phyloP scores from a whole-genome alignment of 1,139 yeast species.

The Yamadazyma aaseri region DNA sequence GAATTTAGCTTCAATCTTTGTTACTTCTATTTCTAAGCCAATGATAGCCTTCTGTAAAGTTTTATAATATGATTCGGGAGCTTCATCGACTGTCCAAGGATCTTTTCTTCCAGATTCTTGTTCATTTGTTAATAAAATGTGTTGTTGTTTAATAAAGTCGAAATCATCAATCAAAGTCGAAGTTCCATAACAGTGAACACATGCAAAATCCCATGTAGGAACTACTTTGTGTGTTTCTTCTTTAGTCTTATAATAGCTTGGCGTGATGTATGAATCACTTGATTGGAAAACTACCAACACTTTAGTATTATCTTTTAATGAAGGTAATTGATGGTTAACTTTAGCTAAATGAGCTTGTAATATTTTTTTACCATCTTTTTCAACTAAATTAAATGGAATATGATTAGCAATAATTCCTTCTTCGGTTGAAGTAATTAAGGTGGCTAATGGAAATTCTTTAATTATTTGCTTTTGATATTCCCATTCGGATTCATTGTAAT shows the following conservation, averaged over 20 bases:
- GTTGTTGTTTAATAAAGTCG: constrained; percentile 47
- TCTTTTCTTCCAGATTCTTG: constrained; percentile 43
- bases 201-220: constrained; percentile 72
- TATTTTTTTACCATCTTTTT: constrained; percentile 37
- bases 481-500: constrained; percentile 34
- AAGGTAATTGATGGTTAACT: constrained; percentile 52
- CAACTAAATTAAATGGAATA: constrained; percentile 51
- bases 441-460: constrained; percentile 50
- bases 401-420: constrained; percentile 53
- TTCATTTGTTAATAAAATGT: constrained; percentile 46
- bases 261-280: constrained; percentile 55
- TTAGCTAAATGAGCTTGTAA: constrained; percentile 60
- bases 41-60: constrained; percentile 53
- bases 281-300: constrained; percentile 58
- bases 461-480: constrained; percentile 43
- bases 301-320: constrained; percentile 37
- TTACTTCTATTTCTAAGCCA: constrained; percentile 57
- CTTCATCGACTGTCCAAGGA: constrained; percentile 59
- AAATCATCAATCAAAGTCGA: constrained; percentile 48
- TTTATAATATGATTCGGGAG: constrained; percentile 52
- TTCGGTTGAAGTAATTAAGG: constrained; percentile 42
- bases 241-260: constrained; percentile 60
- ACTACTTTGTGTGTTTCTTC: constrained; percentile 60
- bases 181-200: constrained; percentile 59
- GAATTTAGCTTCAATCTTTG: constrained; percentile 52